Conservation (phyloP, 345 rosid species). For the Populus tremula region DNA sequence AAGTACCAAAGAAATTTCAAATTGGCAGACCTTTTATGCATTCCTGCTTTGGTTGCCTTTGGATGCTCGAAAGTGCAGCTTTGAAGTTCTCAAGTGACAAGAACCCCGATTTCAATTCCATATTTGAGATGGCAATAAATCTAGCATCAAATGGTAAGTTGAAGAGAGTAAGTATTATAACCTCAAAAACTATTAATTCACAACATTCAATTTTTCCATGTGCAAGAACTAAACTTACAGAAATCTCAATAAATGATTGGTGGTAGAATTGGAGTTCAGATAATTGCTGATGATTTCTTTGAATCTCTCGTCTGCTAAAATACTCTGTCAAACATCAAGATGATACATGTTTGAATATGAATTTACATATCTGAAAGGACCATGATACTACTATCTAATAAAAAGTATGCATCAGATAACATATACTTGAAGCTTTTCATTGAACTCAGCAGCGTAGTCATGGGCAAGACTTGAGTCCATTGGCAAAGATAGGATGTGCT, state of each 20-base stretch:
- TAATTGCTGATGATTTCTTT: constrained; percentile 50
- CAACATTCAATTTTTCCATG: constrained; percentile 11
- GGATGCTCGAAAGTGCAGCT: constrained; percentile 59
- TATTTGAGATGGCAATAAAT: constrained; percentile 61
- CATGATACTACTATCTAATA: not conserved
- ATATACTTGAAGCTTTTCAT: constrained; percentile 71
- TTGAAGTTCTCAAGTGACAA: constrained; percentile 75
- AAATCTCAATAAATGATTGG: constrained; percentile 61
- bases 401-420: constrained; percentile 8
- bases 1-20: not conserved
- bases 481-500: constrained; percentile 71
- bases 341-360: not conserved
- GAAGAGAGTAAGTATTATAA: constrained; percentile 13
- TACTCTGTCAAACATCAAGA: constrained; percentile 53
- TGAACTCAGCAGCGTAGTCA: constrained; percentile 62
- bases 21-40: constrained; percentile 55
- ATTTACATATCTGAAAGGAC: not conserved
- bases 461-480: constrained; percentile 57
- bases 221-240: constrained; percentile 53
- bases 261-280: constrained; percentile 47
- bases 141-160: constrained; percentile 39
- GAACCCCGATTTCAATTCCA: constrained; percentile 63
- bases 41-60: constrained; percentile 79
- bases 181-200: constrained; percentile 11
- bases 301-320: constrained; percentile 64